phyloP scores from a whole-genome alignment of 2,329 filamentous ascomycete species.

The Pseudophaeomoniella oleicola region DNA sequence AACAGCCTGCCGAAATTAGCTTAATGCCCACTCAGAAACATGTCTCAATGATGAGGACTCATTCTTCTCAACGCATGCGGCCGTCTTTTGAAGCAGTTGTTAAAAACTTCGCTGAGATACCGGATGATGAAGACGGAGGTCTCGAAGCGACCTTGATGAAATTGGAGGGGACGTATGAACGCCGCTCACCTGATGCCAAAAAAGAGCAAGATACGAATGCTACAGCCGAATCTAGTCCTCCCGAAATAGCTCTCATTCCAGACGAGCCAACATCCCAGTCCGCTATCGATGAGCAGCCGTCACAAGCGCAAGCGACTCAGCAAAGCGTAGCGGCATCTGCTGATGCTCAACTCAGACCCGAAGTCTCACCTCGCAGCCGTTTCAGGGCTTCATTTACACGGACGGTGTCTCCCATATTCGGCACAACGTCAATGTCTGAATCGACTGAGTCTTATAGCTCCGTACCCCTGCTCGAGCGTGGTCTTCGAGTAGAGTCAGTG shows the following conservation, averaged over 20 bases:
- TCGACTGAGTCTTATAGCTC: conserved; percentile 59
- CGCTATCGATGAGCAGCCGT: neutral
- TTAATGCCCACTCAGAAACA: conserved; percentile 15
- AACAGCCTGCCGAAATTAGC: conserved; percentile 4
- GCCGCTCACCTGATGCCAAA: conserved; percentile 19
- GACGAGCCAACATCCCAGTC: conserved; percentile 7
- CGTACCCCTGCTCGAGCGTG: conserved; percentile 61
- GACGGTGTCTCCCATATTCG: conserved; percentile 14
- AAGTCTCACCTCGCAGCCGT: neutral
- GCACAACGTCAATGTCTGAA: conserved; percentile 25
- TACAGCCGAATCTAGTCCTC: neutral
- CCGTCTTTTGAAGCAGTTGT: conserved; percentile 81
- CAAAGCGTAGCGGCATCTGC: neutral
- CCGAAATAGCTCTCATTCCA: neutral
- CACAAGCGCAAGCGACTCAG: neutral
- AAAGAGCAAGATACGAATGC: neutral
- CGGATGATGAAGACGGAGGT: conserved; percentile 77
- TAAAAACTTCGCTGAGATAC: conserved; percentile 71
- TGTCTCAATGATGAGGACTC: conserved; percentile 32
- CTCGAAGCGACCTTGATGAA: conserved; percentile 88
- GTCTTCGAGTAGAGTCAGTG: conserved; percentile 33
- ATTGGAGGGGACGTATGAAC: conserved; percentile 72
- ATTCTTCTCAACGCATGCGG: conserved; percentile 41
- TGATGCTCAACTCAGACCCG: neutral
- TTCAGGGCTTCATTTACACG: neutral